These are phyloP conservation scores for Chamaecrista fasciculata DNA, from an alignment of 306 rosid genomes.

Conservation along the genomic window DNA sequence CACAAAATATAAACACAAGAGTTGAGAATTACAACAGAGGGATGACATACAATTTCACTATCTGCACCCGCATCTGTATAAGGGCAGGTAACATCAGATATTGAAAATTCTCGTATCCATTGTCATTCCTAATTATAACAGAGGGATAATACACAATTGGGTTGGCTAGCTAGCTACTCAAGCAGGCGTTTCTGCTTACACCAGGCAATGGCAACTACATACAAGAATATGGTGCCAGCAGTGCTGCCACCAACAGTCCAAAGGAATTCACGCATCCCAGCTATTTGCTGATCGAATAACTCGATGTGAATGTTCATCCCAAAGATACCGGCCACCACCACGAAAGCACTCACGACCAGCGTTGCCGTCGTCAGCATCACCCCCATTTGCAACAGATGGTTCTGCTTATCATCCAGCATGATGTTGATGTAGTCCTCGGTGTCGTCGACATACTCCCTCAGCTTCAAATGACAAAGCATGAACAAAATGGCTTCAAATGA, in stretches of 20 bases:
- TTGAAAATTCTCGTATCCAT: no score
- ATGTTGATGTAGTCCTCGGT: constrained; percentile 98
- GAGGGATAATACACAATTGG: background rate
- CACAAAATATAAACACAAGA: background rate
- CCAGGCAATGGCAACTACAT: constrained; percentile 62
- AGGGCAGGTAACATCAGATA: no score
- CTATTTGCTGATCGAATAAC: constrained; percentile 27
- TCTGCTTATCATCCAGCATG: constrained; percentile 99
- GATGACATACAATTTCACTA: background rate
- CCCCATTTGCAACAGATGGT: constrained; percentile 97
- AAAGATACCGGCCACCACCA: constrained; percentile 90
- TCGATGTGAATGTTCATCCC: constrained; percentile 89
- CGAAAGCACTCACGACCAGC: constrained; percentile 77
- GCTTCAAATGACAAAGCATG: constrained; percentile 36
- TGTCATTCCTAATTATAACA: no score
- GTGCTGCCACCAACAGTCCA: constrained; percentile 65
- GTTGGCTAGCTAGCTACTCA: constrained; percentile 33
- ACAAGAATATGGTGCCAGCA: constrained; percentile 44
- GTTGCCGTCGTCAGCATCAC: constrained; percentile 97
- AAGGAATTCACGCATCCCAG: constrained; percentile 62
- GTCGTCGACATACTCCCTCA: constrained; percentile 96
- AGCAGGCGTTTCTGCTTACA: constrained; percentile 66
- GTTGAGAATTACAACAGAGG: background rate
- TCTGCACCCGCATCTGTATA: no score
- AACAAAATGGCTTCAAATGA: background rate